Percentiles rank a stretch among this genome's conserved stretches.
phyloP scores from a whole-genome alignment of 768 basidiomycete genomes.

The Amanita polypyramis region DNA sequence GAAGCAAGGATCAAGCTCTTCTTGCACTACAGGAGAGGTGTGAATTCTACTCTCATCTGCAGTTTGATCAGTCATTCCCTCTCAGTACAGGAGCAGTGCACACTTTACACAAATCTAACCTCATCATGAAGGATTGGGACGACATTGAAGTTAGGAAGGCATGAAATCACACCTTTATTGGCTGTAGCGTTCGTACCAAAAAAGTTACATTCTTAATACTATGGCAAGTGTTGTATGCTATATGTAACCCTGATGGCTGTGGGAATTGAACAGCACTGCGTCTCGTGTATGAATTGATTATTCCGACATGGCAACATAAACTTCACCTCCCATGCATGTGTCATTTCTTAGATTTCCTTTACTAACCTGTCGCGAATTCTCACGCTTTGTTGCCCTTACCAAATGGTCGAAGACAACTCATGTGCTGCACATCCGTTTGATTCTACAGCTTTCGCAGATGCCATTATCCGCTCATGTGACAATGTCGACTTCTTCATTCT shows the following conservation, averaged over 20 bases:
- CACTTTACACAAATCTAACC: conserved; percentile 8
- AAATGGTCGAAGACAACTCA: not conserved
- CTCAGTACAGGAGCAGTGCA: conserved; percentile 11
- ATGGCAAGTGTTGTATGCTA: too few species aligned
- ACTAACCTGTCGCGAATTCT: not conserved
- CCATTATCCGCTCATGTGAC: conserved; percentile 19
- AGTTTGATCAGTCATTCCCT: conserved; percentile 8
- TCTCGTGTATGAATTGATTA: too few species aligned
- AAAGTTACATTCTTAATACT: not conserved
- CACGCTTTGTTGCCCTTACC: not conserved
- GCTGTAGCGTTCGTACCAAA: not conserved
- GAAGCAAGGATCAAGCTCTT: conserved; percentile 5
- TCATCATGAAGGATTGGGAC: conserved; percentile 14
- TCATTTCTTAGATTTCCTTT: too few species aligned
- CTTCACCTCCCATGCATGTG: too few species aligned
- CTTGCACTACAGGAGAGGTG: conserved; percentile 11
- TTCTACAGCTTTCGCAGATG: conserved; percentile 9
- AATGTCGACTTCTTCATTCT: conserved; percentile 20
- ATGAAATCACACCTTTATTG: conserved; percentile 7
- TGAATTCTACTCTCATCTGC: conserved; percentile 6
- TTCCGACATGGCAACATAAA: too few species aligned
- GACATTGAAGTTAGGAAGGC: conserved; percentile 11
- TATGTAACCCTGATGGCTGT: too few species aligned
- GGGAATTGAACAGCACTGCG: too few species aligned
- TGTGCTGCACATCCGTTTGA: not conserved